A percentile compares a stretch with the other conserved stretches of the same genome.
These are phyloP conservation scores for Balansia obtecta DNA, from an alignment of 2,329 filamentous ascomycete genomes.

Conservation along the genomic window DNA sequence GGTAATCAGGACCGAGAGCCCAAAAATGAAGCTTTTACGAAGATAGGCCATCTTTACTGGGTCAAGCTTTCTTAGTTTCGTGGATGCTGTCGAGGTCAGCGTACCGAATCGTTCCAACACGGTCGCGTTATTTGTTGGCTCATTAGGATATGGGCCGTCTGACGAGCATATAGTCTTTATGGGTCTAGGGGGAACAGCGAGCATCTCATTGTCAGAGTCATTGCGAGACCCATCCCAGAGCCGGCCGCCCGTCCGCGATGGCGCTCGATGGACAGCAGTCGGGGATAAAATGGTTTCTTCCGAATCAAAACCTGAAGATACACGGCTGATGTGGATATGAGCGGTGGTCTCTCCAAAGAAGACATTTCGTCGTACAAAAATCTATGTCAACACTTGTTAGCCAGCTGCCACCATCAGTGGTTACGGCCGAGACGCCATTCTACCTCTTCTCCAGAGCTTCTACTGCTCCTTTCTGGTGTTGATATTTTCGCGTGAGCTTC, in stretches of 20 bases:
- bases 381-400: constrained; percentile 9
- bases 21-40: constrained; percentile 48
- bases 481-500: constrained; percentile 12
- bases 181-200: constrained; percentile 7
- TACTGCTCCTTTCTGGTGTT: constrained; percentile 15
- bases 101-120: constrained; percentile 13
- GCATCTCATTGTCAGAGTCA: constrained; percentile 7
- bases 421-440: background rate
- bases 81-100: constrained; percentile 17
- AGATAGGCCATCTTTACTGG: constrained; percentile 48
- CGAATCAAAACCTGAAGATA: constrained; percentile 10
- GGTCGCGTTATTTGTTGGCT: constrained; percentile 5
- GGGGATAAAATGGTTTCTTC: constrained; percentile 7
- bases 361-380: constrained; percentile 14
- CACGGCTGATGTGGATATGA: constrained; percentile 32
- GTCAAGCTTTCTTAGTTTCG: constrained; percentile 27
- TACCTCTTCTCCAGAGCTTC: constrained; percentile 24
- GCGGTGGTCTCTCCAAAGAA: constrained; percentile 37
- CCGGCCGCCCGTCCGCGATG: constrained; percentile 6
- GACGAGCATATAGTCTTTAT: constrained; percentile 20
- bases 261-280: constrained; percentile 6
- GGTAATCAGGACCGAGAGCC: constrained; percentile 44
- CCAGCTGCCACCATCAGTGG: background rate
- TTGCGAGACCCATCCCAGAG: constrained; percentile 14
- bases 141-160: constrained; percentile 10